Evolutionary conservation across 2,329 filamentous ascomycete species (phyloP).

Genomic region (Chaetomiaceae sp.): DNA sequence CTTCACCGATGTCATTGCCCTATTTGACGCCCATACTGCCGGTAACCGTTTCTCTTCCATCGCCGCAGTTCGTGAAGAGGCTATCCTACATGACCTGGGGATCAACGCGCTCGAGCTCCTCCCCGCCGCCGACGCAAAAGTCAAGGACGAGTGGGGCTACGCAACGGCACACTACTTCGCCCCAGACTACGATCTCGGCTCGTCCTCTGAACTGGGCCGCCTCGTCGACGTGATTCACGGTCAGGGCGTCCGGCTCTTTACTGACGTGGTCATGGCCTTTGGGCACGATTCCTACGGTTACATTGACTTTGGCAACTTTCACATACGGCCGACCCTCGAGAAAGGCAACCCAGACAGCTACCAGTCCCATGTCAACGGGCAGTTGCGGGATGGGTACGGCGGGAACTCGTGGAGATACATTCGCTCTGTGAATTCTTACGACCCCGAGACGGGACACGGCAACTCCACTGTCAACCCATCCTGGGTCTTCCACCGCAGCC

Average conservation of each 20-base stretch:
- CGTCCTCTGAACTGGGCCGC: slow-evolving; percentile 16
- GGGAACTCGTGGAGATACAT: slow-evolving; percentile 24
- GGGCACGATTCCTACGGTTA: slow-evolving; percentile 24
- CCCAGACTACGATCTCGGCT: slow-evolving; percentile 25
- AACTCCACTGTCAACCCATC: slow-evolving; percentile 13
- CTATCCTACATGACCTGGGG: slow-evolving; percentile 25
- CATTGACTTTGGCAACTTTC: slow-evolving; percentile 23
- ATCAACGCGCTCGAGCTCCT: slow-evolving; percentile 28
- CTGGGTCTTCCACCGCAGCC: slow-evolving; percentile 24
- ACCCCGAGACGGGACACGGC: slow-evolving; percentile 19
- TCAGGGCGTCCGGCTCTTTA: slow-evolving; percentile 20
- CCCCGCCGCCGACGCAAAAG: slow-evolving; percentile 25
- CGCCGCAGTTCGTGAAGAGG: slow-evolving; percentile 1
- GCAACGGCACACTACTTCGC: slow-evolving; percentile 27
- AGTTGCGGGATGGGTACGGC: slow-evolving; percentile 22
- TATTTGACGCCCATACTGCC: slow-evolving; percentile 15
- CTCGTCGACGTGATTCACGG: slow-evolving; percentile 22
- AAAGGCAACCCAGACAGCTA: slow-evolving; percentile 26
- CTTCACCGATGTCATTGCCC: slow-evolving; percentile 25
- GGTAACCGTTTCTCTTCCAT: slow-evolving; percentile 18
- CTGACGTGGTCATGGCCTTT: slow-evolving; percentile 27
- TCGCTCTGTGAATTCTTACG: slow-evolving; percentile 15
- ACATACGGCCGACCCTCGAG: slow-evolving; percentile 23
- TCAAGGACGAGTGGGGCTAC: slow-evolving; percentile 24
- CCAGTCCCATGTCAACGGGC: slow-evolving; percentile 20